Base-by-base conservation (phyloP, 2,329 filamentous ascomycete species). In the Beauveria caledonica region DNA sequence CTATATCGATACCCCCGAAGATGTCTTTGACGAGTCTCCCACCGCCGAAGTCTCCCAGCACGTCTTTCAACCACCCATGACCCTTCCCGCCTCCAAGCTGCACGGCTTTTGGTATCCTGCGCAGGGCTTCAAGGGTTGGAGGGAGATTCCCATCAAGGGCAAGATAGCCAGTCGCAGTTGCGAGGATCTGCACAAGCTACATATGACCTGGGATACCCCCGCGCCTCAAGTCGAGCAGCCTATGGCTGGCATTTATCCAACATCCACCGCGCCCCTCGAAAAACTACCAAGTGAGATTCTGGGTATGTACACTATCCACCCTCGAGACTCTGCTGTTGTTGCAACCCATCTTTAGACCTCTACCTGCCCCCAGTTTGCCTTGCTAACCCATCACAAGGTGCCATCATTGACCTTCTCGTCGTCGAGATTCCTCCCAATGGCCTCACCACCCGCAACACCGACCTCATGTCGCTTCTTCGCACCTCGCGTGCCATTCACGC, bases 401-500 rank as follows among this genome's bases (percentile, higher is more conserved):
- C 84, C 69, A 90, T 93, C 63, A 88, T 93, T 68, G 86, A 88
- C 63, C 80, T 89, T 55, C 79, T 93, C 58, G 86, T 88, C 33
- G 76, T 89, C 61, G 89, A 93, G 71, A 80, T 90, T 13, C 89
- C 75, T 13, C 88, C 75, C 6, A 89, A 91, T 71, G 87, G 87
- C 59, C 82, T 90, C 66, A 85, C 87, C 27, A 84, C 86, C 44
- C 87, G 90, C 64, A 93, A 93, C 70, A 81, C 87, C 61, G 89
- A 93, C 70, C 78, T 93, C 62, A 87, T 92, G 77, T 84, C 88
- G 19, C 82, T 91, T 64, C 79, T 93, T 42, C 75, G 91, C 64
- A 85, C 88, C n/a, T 93, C 88, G n/a, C 85, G 83, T 69, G 83
- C 84, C 33, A 77, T 93, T 62, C 87, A 93, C 69, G 81, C 82